Percentiles rank a stretch among this genome's conserved stretches.
These are phyloP conservation scores for Kickxella alabastrina DNA, from an alignment of 192 early-diverging fungal genomes.

Conservation along the genomic window DNA sequence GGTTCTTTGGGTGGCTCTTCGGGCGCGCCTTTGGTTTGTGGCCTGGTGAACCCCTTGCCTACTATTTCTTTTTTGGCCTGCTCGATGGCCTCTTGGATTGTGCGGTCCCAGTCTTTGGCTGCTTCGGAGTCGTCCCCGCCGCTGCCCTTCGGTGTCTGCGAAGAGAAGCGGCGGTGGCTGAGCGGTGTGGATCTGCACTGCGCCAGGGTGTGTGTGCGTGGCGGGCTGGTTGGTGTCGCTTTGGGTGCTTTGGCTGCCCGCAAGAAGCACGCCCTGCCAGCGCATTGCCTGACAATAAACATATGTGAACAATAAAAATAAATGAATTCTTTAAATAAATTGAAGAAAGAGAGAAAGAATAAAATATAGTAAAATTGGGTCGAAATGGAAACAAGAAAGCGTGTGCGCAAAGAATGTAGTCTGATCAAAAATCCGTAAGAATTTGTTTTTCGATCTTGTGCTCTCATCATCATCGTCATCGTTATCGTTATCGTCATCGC, in stretches of 20 bases:
- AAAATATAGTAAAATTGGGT: background rate
- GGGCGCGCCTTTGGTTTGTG: no score
- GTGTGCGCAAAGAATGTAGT: background rate
- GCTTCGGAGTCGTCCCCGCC: background rate
- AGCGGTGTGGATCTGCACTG: no score
- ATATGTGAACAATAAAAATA: slow-evolving; percentile 11
- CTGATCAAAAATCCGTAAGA: no score
- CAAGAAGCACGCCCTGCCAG: no score
- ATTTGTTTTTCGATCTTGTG: no score
- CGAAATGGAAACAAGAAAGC: background rate
- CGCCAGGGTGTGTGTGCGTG: no score
- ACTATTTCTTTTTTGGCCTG: slow-evolving; percentile 28
- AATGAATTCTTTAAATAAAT: background rate
- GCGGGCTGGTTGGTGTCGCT: no score
- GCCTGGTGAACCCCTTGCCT: no score
- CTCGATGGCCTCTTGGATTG: slow-evolving; percentile 38
- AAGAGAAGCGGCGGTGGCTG: background rate
- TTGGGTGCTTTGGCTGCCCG: background rate
- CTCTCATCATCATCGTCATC: no score
- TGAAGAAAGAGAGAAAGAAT: slow-evolving; percentile 4
- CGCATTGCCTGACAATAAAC: no score
- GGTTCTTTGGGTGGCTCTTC: background rate
- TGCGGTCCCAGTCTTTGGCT: slow-evolving; percentile 32
- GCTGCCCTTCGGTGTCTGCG: background rate
- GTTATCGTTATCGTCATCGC: no score